phyloP scores from a whole-genome alignment of 768 basidiomycete genomes.

The Zangia roseola region DNA sequence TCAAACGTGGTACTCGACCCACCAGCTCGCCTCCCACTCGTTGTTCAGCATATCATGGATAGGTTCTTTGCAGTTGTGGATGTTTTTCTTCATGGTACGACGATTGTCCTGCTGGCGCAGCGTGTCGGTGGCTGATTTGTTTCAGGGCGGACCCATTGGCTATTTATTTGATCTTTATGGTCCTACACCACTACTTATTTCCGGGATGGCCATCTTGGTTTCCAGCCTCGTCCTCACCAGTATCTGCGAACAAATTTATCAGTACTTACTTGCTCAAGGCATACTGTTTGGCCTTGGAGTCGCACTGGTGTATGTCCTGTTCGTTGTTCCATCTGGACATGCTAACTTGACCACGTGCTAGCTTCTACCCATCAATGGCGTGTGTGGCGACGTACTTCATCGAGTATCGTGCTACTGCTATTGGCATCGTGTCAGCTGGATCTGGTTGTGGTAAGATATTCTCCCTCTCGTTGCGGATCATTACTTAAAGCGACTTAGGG shows the following conservation, averaged over 20 bases:
- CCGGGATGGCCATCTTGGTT: slow-evolving; percentile 49
- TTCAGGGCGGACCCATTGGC: slow-evolving; percentile 62
- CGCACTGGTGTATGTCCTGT: slow-evolving; percentile 54
- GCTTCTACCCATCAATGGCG: slow-evolving; percentile 69
- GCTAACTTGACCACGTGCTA: slow-evolving; percentile 25
- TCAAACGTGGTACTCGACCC: slow-evolving; percentile 61
- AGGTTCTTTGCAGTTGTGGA: slow-evolving; percentile 65
- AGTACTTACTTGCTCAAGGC: slow-evolving; percentile 63
- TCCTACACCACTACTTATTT: slow-evolving; percentile 49
- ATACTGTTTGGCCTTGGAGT: slow-evolving; percentile 64
- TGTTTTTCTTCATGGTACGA: slow-evolving; percentile 68
- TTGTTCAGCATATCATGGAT: slow-evolving; percentile 69
- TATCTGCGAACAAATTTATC: slow-evolving; percentile 53
- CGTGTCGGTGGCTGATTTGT: slow-evolving; percentile 2
- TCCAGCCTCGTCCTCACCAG: slow-evolving; percentile 61
- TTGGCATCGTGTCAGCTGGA: slow-evolving; percentile 72
- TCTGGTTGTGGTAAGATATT: slow-evolving; percentile 51
- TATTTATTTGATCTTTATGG: slow-evolving; percentile 60
- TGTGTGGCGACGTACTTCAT: slow-evolving; percentile 66
- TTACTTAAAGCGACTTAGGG: slow-evolving; percentile 38
- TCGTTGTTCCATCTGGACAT: neutral
- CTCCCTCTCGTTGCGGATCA: slow-evolving; percentile 16
- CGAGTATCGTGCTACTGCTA: slow-evolving; percentile 65
- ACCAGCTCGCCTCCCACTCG: slow-evolving; percentile 52
- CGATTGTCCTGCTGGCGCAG: neutral